phyloP scores from a whole-genome alignment of 2,329 filamentous ascomycete species.

The Colletotrichum salicis region DNA sequence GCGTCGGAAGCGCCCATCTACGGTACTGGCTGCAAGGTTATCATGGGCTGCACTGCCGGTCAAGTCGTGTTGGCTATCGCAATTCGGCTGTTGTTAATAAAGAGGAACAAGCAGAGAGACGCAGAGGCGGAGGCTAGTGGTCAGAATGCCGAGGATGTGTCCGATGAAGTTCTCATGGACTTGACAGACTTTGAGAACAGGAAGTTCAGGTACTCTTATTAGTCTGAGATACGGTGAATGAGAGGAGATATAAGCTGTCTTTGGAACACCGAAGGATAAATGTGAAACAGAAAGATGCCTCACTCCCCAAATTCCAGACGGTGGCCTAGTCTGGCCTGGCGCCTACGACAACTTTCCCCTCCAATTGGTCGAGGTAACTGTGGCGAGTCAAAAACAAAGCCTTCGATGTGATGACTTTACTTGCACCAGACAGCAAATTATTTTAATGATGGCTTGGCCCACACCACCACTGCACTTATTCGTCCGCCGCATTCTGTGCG shows the following conservation, averaged over 20 bases:
- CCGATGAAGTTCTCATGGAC: constrained; percentile 43
- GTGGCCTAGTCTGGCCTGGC: too few species aligned
- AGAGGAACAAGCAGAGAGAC: constrained; percentile 52
- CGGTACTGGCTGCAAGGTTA: constrained; percentile 61
- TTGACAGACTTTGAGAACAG: constrained; percentile 48
- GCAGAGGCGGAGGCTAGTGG: constrained; percentile 40
- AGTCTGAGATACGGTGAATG: background rate
- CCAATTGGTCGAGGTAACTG: too few species aligned
- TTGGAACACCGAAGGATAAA: too few species aligned
- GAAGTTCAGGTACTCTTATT: constrained; percentile 35
- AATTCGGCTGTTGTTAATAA: constrained; percentile 48
- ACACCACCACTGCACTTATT: too few species aligned
- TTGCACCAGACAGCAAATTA: too few species aligned
- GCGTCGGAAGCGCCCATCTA: constrained; percentile 53
- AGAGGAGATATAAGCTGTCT: background rate
- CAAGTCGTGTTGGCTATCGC: constrained; percentile 50
- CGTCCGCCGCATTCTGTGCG: too few species aligned
- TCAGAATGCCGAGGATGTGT: constrained; percentile 47
- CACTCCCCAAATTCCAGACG: too few species aligned
- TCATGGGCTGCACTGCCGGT: constrained; percentile 55
- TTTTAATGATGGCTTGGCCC: too few species aligned
- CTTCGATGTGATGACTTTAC: too few species aligned
- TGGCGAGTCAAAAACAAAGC: too few species aligned
- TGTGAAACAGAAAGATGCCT: too few species aligned
- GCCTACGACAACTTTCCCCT: too few species aligned